These are phyloP conservation scores for Davidsoniella eucalypti DNA, from an alignment of 2,329 filamentous ascomycete genomes.

Conservation along the genomic window DNA sequence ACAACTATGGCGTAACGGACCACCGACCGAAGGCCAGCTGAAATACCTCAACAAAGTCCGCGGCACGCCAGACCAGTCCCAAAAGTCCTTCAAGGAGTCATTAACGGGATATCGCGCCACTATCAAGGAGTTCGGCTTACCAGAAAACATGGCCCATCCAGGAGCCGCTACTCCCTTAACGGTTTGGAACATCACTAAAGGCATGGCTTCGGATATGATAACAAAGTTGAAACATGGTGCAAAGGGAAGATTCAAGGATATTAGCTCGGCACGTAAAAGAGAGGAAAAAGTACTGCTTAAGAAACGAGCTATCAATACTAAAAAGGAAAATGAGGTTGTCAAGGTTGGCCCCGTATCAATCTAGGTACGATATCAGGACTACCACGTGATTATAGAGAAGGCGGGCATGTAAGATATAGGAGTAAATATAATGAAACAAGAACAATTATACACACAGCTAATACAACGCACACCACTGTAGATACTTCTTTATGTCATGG, in stretches of 20 bases:
- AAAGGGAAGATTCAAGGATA: constrained; percentile 41
- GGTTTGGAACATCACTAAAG: constrained; percentile 49
- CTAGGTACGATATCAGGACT: neutral
- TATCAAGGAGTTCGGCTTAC: neutral
- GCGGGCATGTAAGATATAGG: neutral
- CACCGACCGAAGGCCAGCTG: constrained; percentile 50
- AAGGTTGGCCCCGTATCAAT: constrained; percentile 34
- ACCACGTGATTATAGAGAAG: neutral
- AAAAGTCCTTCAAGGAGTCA: constrained; percentile 21
- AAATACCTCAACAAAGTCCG: constrained; percentile 53
- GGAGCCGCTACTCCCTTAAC: constrained; percentile 29
- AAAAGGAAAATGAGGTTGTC: constrained; percentile 33
- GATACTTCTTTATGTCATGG: too few species aligned
- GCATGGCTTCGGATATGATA: constrained; percentile 77
- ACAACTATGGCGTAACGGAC: constrained; percentile 52
- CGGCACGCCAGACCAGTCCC: constrained; percentile 20
- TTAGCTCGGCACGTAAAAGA: constrained; percentile 35
- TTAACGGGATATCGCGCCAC: constrained; percentile 19
- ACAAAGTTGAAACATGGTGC: constrained; percentile 80
- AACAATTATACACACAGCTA: neutral
- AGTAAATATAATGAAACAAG: neutral
- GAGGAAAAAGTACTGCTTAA: constrained; percentile 22
- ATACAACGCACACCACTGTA: too few species aligned
- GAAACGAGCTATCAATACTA: constrained; percentile 23
- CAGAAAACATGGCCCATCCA: neutral